Conservation (phyloP, 1,284 basidiomycete species). For the Trametes sp. region DNA sequence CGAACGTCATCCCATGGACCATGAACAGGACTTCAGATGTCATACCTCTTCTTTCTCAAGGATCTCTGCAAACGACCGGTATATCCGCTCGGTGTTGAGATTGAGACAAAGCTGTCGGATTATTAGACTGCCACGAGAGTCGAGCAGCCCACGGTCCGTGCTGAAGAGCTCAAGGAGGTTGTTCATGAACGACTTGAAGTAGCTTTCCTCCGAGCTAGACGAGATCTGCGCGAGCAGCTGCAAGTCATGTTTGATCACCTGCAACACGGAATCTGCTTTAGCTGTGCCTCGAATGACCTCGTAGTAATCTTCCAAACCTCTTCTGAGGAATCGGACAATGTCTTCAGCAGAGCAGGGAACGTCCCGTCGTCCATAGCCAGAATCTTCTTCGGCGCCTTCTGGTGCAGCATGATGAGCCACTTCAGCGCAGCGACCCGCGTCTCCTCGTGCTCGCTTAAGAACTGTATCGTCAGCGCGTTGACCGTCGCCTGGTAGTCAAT, state of each 20-base stretch:
- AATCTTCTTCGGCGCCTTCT: constrained; percentile 97
- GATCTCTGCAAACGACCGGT: constrained; percentile 95
- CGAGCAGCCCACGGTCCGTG: constrained; percentile 90
- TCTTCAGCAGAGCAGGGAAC: constrained; percentile 95
- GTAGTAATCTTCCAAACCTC: constrained; percentile 79
- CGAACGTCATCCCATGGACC: background rate
- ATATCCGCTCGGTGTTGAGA: constrained; percentile 95
- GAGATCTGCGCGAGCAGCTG: constrained; percentile 97
- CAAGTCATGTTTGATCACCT: constrained; percentile 96
- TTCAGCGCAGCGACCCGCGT: constrained; percentile 95
- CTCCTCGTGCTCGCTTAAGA: constrained; percentile 96
- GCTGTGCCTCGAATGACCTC: too few relatives aligned
- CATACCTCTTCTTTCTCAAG: constrained; percentile 96
- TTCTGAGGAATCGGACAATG: constrained; percentile 95
- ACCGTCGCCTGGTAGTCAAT: constrained; percentile 96
- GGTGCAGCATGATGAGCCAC: constrained; percentile 99
- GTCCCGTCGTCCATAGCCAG: constrained; percentile 97
- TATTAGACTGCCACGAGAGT: constrained; percentile 94
- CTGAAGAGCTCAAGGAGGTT: constrained; percentile 95
- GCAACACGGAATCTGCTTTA: too few relatives aligned
- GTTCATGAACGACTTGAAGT: constrained; percentile 96
- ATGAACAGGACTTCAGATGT: background rate
- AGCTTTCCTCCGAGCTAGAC: constrained; percentile 91
- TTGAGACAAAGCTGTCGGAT: constrained; percentile 95
- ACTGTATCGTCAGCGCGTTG: constrained; percentile 91